These are phyloP conservation scores for Tremella fuciformis DNA, from an alignment of 768 basidiomycete genomes.

Conservation along the genomic window DNA sequence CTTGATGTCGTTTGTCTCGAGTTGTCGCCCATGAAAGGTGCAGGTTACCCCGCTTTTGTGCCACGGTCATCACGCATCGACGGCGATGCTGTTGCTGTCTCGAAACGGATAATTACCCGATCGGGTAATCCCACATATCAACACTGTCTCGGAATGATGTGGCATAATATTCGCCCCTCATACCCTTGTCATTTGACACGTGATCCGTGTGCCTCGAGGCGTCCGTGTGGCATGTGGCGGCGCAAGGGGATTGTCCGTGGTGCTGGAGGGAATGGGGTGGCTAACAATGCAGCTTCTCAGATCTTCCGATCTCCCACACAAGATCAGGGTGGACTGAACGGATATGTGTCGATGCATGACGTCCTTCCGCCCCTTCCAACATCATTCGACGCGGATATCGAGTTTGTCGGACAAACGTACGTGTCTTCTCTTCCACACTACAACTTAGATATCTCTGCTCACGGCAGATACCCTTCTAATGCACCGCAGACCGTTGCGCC, in stretches of 20 bases:
- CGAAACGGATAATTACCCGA: slow-evolving; percentile 2
- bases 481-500: not conserved
- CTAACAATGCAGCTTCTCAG: not conserved
- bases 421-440: not conserved
- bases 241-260: not conserved
- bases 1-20: no score
- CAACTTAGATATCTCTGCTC: not conserved
- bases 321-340: not conserved
- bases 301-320: not conserved
- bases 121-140: not conserved
- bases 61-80: no score
- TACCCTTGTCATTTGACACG: not conserved
- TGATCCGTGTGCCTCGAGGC: not conserved
- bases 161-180: no score
- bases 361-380: slow-evolving; percentile 14
- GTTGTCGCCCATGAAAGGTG: no score
- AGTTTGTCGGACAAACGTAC: not conserved
- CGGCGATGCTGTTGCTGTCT: not conserved
- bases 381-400: slow-evolving; percentile 1
- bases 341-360: slow-evolving; percentile 18
- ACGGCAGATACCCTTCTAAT: not conserved
- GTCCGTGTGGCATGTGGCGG: not conserved
- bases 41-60: no score
- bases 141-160: no score
- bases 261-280: not conserved